Percentiles rank a stretch among this genome's conserved stretches.
phyloP scores from a whole-genome alignment of 108 stramenopile species.

The Licmophora abbreviata region DNA sequence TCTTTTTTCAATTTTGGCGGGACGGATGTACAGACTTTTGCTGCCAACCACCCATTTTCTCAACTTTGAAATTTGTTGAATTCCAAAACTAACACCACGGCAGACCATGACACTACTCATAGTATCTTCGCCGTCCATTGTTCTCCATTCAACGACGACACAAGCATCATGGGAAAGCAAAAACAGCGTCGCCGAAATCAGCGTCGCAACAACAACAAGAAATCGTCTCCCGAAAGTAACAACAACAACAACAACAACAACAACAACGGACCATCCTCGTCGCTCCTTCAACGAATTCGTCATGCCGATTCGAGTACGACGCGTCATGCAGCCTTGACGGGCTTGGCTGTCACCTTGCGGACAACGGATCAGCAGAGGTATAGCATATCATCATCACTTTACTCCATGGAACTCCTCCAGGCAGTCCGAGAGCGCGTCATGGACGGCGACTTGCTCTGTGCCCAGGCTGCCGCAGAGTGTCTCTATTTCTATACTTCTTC shows the following conservation, averaged over 20 bases:
- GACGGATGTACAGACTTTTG: too few species aligned
- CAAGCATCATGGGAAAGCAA: too few species aligned
- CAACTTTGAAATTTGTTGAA: too few species aligned
- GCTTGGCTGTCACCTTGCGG: conserved; percentile 32
- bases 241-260: background rate
- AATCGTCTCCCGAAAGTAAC: background rate
- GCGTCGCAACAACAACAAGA: conserved; percentile 19
- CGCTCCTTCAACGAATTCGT: conserved; percentile 26
- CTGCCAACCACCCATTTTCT: too few species aligned
- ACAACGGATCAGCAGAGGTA: conserved; percentile 11
- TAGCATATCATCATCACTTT: conserved; percentile 2
- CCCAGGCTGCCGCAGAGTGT: conserved; percentile 56
- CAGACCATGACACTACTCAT: too few species aligned
- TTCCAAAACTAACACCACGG: too few species aligned
- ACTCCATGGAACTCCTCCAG: conserved; percentile 31
- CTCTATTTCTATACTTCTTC: too few species aligned
- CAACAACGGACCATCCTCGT: conserved; percentile 14
- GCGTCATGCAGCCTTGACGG: conserved; percentile 50
- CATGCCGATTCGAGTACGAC: conserved; percentile 46
- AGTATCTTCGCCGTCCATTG: too few species aligned
- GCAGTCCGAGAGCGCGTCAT: conserved; percentile 62
- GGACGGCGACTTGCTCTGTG: conserved; percentile 56
- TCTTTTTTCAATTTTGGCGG: too few species aligned
- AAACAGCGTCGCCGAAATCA: too few species aligned
- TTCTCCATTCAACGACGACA: too few species aligned